Base-by-base conservation (phyloP, 2,329 filamentous ascomycete species). In the Xylaria sp. region DNA sequence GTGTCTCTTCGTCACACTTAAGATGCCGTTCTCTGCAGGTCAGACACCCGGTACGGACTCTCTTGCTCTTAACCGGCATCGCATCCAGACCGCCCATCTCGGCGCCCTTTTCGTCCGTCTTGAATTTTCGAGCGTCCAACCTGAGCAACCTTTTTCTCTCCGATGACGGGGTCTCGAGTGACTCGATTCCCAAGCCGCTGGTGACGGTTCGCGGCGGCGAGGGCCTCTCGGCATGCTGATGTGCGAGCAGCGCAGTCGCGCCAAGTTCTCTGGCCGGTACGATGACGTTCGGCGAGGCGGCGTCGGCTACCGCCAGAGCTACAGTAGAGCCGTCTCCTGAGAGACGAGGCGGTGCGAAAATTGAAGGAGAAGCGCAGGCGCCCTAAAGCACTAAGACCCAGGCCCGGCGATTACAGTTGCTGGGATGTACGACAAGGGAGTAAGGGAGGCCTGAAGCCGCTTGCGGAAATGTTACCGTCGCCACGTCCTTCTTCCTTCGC, bases 11-110 rank as follows among this genome's bases (percentile, higher is more conserved):
- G 77, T 97, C 94, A 79, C 94, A 97, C 80, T 97, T 97, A 60
- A 97, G 84, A 83, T 97, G 94, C 55, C 94, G 86, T 79, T 97
- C 92, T 73, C 94, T 87, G 80, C 94, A 98, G 2, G 94, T 98
- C 72, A 97, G 82, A 79, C 94, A 98, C 44, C 94, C 94, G 2
- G 94, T 98, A 55, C 95, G 90, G 21, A 97, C 93, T 72, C 94
- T 87, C 81, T 91, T 95, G n/a, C 93, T 90, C 79, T 94, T 95
- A 71, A 77, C 80, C 32, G 77, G 77, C 8, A 75, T 72, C 18
- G 70, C 72, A 29, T 75, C 74, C 25, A 72, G 60, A 42, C 71
- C 67, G 53, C 68, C 69, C 70, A 75, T 74, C 74, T 73, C 72
- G 61, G 71, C 66, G 59, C 71, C 66, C 67, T 69, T 74, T 42